Percentiles rank a stretch among this genome's conserved stretches.
Evolutionary conservation across 805 yeast species (phyloP).

Genomic region (Sugiyamaella lignohabitans): DNA sequence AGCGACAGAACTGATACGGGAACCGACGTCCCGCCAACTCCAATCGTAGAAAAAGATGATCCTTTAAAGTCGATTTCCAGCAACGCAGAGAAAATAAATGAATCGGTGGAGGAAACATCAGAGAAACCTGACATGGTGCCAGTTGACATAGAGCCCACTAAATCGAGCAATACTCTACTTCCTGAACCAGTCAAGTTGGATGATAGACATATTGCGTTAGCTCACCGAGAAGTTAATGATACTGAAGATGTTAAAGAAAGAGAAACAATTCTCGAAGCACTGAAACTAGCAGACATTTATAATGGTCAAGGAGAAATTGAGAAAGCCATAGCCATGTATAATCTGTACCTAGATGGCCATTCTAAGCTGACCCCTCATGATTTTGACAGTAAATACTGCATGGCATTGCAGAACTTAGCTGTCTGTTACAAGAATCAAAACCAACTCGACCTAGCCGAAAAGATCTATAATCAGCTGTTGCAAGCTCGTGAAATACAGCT

Average conservation of each 20-base stretch:
- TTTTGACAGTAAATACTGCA: background rate
- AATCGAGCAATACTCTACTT: background rate
- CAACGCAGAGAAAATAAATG: background rate
- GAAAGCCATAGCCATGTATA: background rate
- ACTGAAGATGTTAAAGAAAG: background rate
- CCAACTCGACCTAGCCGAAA: background rate
- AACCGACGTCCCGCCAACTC: slow-evolving; percentile 3
- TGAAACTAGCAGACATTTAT: background rate
- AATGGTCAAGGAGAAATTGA: background rate
- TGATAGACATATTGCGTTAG: background rate
- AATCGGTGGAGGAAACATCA: background rate
- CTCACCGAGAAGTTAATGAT: background rate
- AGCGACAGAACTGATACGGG: slow-evolving; percentile 8
- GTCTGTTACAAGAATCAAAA: background rate
- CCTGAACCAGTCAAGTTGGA: background rate
- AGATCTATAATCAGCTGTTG: background rate
- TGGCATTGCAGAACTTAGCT: background rate
- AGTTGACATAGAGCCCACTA: background rate
- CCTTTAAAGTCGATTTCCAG: slow-evolving; percentile 1
- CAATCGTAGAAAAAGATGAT: slow-evolving; percentile 1
- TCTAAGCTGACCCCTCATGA: background rate
- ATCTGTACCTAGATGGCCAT: background rate
- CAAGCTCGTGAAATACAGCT: background rate
- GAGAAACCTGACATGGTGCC: background rate
- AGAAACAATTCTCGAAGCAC: background rate